Conservation (phyloP, 345 rosid species). For the Salix dunnii region DNA sequence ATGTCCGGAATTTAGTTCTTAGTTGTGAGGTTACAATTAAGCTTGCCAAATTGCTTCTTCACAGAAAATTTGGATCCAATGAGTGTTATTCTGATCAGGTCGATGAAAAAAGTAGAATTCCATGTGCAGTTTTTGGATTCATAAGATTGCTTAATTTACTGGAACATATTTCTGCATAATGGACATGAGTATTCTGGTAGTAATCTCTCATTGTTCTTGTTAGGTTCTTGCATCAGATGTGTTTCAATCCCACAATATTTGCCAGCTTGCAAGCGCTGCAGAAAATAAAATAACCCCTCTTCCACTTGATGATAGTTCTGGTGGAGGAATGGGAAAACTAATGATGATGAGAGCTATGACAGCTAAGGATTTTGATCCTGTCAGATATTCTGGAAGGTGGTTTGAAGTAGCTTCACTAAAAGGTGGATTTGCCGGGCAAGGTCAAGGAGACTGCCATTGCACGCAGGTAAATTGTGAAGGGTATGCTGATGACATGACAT, state of each 20-base stretch:
- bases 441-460: constrained; percentile 98
- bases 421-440: constrained; percentile 93
- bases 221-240: constrained; percentile 64
- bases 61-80: too few relatives aligned
- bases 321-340: constrained; percentile 42
- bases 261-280: constrained; percentile 57
- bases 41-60: neutral
- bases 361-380: constrained; percentile 75
- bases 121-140: neutral
- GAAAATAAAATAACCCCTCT: constrained; percentile 44
- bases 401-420: constrained; percentile 96
- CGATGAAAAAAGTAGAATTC: too few relatives aligned
- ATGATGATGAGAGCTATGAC: constrained; percentile 98
- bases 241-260: constrained; percentile 36
- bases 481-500: neutral
- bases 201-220: constrained; percentile 7
- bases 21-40: neutral
- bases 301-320: constrained; percentile 59
- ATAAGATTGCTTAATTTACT: neutral
- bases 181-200: neutral
- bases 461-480: constrained; percentile 59
- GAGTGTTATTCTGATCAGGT: too few relatives aligned
- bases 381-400: constrained; percentile 92
- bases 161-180: too few relatives aligned
- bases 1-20: neutral